Percentiles rank a stretch among this genome's conserved stretches.
These are phyloP conservation scores for Penicillium paneum DNA, from an alignment of 2,329 filamentous ascomycete species.

Conservation along the genomic window DNA sequence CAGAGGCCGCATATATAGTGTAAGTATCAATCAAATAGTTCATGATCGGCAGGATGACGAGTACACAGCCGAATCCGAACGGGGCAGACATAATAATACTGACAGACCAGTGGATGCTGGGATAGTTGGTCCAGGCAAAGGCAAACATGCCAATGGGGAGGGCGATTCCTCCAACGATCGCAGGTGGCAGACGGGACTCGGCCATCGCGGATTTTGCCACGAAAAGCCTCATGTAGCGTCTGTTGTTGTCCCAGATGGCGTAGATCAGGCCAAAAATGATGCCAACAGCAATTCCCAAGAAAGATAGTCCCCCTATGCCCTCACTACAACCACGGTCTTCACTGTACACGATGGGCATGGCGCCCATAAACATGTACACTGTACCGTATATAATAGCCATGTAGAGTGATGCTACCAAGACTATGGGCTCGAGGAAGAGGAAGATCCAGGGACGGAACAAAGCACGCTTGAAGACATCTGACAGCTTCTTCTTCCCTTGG, in stretches of 20 bases:
- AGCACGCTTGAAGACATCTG: constrained; percentile 52
- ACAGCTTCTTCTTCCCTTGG: constrained; percentile 40
- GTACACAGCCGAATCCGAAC: constrained; percentile 51
- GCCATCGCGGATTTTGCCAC: not conserved
- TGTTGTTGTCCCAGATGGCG: not conserved
- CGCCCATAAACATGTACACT: constrained; percentile 52
- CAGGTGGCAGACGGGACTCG: constrained; percentile 46
- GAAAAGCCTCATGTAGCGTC: not conserved
- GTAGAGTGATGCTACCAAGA: constrained; percentile 62
- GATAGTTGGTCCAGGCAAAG: constrained; percentile 65
- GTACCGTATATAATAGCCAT: constrained; percentile 46
- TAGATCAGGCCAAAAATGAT: constrained; percentile 46
- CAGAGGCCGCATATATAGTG: constrained; percentile 16
- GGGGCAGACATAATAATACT: constrained; percentile 40
- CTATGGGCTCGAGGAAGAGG: constrained; percentile 67
- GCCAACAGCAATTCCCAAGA: constrained; percentile 66
- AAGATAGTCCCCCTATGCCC: constrained; percentile 61
- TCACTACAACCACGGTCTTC: constrained; percentile 56
- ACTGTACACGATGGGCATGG: constrained; percentile 66
- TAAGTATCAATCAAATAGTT: constrained; percentile 18
- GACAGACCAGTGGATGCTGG: constrained; percentile 51
- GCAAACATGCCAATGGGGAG: constrained; percentile 66
- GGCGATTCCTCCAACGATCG: constrained; percentile 57
- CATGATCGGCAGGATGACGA: constrained; percentile 21
- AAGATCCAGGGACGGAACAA: constrained; percentile 65